These are phyloP conservation scores for Gnomoniopsis smithogilvyi DNA, from an alignment of 2,329 filamentous ascomycete genomes.

Conservation along the genomic window DNA sequence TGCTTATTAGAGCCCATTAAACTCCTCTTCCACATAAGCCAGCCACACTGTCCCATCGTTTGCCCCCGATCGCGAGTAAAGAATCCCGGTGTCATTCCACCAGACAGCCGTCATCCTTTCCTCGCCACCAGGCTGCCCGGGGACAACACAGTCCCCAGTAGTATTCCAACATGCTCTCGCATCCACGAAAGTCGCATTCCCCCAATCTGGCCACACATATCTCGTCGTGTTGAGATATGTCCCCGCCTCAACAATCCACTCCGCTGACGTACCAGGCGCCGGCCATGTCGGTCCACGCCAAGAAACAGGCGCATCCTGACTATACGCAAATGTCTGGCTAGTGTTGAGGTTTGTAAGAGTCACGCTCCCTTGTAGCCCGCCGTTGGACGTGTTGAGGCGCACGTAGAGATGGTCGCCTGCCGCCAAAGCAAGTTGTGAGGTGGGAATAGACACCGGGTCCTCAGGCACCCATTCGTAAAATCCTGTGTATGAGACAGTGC, in stretches of 20 bases:
- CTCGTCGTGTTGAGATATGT: constrained; percentile 4
- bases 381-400: background rate
- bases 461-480: constrained; percentile 9
- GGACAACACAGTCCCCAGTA: background rate
- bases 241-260: constrained; percentile 8
- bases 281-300: constrained; percentile 8
- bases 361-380: background rate
- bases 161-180: background rate
- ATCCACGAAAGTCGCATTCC: constrained; percentile 1
- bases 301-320: background rate
- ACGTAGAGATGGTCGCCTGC: background rate
- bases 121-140: background rate
- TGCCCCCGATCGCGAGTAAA: background rate
- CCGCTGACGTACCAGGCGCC: constrained; percentile 1
- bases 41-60: background rate
- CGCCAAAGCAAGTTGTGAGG: background rate
- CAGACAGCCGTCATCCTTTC: background rate
- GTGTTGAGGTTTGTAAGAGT: constrained; percentile 5
- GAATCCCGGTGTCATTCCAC: background rate
- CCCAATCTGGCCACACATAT: constrained; percentile 6
- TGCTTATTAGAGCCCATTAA: background rate
- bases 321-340: background rate
- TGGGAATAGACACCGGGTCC: background rate
- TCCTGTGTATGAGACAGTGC: background rate
- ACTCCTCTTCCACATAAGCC: constrained; percentile 4